phyloP scores from a whole-genome alignment of 1,284 basidiomycete species.

The Rhodotorula sp. region DNA sequence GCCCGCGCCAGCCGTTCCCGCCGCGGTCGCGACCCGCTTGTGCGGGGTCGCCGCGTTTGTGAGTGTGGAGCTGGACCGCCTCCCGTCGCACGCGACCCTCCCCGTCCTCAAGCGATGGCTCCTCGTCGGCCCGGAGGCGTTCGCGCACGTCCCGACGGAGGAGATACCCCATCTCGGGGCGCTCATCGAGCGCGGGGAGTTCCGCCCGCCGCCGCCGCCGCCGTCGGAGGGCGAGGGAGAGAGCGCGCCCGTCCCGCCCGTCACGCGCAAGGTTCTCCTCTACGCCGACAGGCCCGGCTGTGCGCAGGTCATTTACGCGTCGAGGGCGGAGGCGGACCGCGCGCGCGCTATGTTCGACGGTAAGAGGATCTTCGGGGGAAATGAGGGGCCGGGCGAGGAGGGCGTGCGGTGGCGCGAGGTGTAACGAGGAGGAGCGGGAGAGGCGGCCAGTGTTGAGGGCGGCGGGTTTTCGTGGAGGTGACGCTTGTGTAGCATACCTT shows the following conservation, averaged over 20 bases:
- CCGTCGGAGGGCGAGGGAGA: no score
- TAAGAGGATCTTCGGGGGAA: not conserved
- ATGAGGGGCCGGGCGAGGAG: not conserved
- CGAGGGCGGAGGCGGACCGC: not conserved
- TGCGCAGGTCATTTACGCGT: not conserved
- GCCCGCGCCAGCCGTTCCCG: not conserved
- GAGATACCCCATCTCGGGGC: not conserved
- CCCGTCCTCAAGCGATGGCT: not conserved
- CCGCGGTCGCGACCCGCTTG: not conserved
- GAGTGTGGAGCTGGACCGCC: not conserved
- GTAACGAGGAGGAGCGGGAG: not conserved
- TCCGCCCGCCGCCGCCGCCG: no score
- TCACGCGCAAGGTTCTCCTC: no score
- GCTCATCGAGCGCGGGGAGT: not conserved
- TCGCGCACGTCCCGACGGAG: not conserved
- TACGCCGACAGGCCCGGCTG: no score
- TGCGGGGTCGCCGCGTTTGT: not conserved
- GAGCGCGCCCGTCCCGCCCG: no score
- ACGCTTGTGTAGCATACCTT: no score
- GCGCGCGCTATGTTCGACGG: constrained; percentile 3
- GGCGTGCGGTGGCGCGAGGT: not conserved
- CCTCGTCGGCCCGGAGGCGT: not conserved
- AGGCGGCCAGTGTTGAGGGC: not conserved
- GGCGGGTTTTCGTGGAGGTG: no score
- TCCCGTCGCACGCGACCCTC: not conserved